Percentiles rank a stretch among this genome's conserved stretches.
phyloP scores from a whole-genome alignment of 805 yeast species.

The Komagataella pseudopastoris region DNA sequence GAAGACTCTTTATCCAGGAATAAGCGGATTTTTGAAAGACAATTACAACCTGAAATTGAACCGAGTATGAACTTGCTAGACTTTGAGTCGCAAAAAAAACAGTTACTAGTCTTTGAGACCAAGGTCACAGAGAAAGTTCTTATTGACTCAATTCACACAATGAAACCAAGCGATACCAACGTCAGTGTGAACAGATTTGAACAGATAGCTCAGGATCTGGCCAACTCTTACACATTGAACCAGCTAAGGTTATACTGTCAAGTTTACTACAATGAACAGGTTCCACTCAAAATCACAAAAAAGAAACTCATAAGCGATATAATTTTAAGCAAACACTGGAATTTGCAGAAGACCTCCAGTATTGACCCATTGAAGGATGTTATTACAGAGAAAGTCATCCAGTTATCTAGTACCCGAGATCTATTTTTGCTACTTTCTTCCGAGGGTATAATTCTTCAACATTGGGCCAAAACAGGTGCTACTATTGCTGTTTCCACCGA shows the following conservation, averaged over 20 bases:
- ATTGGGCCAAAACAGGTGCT: slow-evolving; percentile 23
- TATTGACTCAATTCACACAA: slow-evolving; percentile 12
- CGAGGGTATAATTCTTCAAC: slow-evolving; percentile 16
- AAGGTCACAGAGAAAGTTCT: slow-evolving; percentile 12
- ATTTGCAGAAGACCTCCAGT: slow-evolving; percentile 4
- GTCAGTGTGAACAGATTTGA: slow-evolving; percentile 11
- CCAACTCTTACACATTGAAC: slow-evolving; percentile 8
- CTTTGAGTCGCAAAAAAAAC: slow-evolving; percentile 14
- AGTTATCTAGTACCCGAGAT: slow-evolving; percentile 15
- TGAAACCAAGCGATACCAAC: slow-evolving; percentile 10
- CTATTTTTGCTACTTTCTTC: slow-evolving; percentile 18
- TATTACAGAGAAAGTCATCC: slow-evolving; percentile 11
- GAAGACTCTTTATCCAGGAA: neutral
- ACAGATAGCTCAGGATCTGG: slow-evolving; percentile 9
- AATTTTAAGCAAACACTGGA: slow-evolving; percentile 12
- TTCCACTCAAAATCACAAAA: slow-evolving; percentile 5
- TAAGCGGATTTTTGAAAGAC: neutral
- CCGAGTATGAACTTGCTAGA: slow-evolving; percentile 10
- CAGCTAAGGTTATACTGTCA: slow-evolving; percentile 12
- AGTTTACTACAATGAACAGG: slow-evolving; percentile 2
- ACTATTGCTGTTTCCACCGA: slow-evolving; percentile 13
- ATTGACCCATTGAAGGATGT: slow-evolving; percentile 7
- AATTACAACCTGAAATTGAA: neutral
- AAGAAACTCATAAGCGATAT: slow-evolving; percentile 9
- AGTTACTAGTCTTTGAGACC: slow-evolving; percentile 15